These are phyloP conservation scores for Phalaenopsis aphrodite DNA, from an alignment of 106 monocot species.

Conservation along the genomic window DNA sequence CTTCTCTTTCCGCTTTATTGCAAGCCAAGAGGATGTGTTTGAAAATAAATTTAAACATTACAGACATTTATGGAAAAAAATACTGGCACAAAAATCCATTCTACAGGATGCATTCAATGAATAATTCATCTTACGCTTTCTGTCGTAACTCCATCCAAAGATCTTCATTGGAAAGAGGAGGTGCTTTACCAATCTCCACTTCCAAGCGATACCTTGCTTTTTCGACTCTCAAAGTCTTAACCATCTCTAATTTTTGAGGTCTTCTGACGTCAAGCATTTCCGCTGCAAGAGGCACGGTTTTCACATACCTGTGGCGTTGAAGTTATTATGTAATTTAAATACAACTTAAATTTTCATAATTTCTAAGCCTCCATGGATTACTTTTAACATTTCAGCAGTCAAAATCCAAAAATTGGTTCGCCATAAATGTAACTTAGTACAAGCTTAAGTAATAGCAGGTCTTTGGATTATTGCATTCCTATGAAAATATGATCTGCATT, in stretches of 20 bases:
- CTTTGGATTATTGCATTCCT: background rate
- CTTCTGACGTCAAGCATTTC: slow-evolving; percentile 68
- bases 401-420: background rate
- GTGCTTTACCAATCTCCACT: slow-evolving; percentile 76
- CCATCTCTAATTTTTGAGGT: slow-evolving; percentile 54
- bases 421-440: background rate
- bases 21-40: background rate
- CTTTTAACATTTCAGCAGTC: background rate
- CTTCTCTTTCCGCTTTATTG: background rate
- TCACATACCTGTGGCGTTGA: slow-evolving; percentile 45
- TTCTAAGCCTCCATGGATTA: background rate
- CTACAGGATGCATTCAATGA: background rate
- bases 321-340: background rate
- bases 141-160: slow-evolving; percentile 58
- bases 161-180: slow-evolving; percentile 73
- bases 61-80: background rate
- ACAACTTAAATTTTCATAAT: background rate
- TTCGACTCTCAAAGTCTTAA: slow-evolving; percentile 52
- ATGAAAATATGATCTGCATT: background rate
- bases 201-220: slow-evolving; percentile 52
- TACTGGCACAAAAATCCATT: background rate
- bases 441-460: background rate
- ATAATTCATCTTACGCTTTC: slow-evolving; percentile 54
- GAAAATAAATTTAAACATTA: background rate
- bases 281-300: slow-evolving; percentile 65